Base-by-base conservation (phyloP, 345 rosid genomes). In the Aethionema arabicum region DNA sequence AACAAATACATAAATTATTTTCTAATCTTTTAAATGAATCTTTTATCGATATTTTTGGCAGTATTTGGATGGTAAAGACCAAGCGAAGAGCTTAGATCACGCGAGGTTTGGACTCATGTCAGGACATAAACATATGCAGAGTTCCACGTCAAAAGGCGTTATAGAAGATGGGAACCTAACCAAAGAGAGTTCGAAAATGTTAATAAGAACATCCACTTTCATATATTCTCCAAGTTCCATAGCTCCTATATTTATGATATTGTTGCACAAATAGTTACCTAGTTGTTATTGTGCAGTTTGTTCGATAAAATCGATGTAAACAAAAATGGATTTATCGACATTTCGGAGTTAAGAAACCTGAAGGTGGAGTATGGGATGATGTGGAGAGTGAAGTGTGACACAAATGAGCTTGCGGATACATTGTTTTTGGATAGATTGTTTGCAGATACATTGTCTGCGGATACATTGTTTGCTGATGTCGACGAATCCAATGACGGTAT, bases 21-120 rank as follows among this genome's bases (percentile, higher is more conserved):
- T n/a, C n/a, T n/a, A n/a, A n/a, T n/a, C n/a, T n/a, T n/a, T n/a
- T n/a, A n/a, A n/a, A n/a, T n/a, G n/a, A n/a, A n/a, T n/a, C 4
- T 35, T 8, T 27, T 29, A 4, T 49, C 14, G 13, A 63, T 38
- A 41, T 21, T 31, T 15, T n/a, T n/a, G n/a, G 31, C 60, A 71
- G 70, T 71, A 42, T 36, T 65, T 56, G 51, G 66, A 58, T 36
- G 37, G 7, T 35, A 54, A 41, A 0, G 70, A 64, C 48, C 75
- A 71, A 59, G 53, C 7, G 16, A 71, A 37, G 48, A 64, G 70
- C 56, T 59, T 71, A 64, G 70, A 71, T 13, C 51, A 51, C 0
- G 65, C 75, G 0, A 65, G 53, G 31, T 71, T 57, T 52, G 66
- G 43, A 63, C 70, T 71, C 49, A 71, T 71, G 70, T 71, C 75